These are phyloP conservation scores for Litsea cubeba DNA, from an alignment of 164 flowering plant genomes.

Conservation along the genomic window DNA sequence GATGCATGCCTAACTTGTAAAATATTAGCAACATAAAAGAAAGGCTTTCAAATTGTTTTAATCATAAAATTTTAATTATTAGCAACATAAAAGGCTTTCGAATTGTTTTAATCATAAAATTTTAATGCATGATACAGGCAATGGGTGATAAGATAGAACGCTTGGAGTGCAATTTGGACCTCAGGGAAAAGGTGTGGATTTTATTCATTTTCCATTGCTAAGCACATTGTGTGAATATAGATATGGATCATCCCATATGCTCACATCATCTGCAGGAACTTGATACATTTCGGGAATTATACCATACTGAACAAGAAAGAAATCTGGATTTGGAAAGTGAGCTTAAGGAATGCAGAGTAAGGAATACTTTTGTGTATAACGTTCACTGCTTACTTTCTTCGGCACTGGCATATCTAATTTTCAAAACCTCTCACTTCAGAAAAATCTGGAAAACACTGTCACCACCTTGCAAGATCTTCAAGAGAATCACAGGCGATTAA, in stretches of 20 bases:
- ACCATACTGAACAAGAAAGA: conserved; percentile 58
- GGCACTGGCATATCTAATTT: background rate
- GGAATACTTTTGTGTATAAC: background rate
- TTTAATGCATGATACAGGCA: conserved; percentile 37
- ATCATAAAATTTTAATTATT: too few species aligned
- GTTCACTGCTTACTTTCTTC: conserved; percentile 3
- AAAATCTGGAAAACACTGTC: conserved; percentile 41
- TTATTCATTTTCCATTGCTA: background rate
- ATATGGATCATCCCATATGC: background rate
- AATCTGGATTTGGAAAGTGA: conserved; percentile 51
- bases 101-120: background rate
- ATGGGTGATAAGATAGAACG: conserved; percentile 68
- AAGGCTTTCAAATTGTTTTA: background rate
- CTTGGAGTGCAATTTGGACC: conserved; percentile 57
- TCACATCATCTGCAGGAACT: conserved; percentile 38
- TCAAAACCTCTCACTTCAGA: conserved; percentile 30
- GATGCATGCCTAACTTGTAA: too few species aligned
- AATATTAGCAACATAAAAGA: too few species aligned
- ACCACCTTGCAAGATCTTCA: conserved; percentile 59
- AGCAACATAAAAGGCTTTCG: background rate
- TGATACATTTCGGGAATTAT: conserved; percentile 50
- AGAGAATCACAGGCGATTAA: conserved; percentile 40
- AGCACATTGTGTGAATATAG: background rate
- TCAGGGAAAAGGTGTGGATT: conserved; percentile 47
- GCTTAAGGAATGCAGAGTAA: conserved; percentile 75